phyloP scores from a whole-genome alignment of 2,329 filamentous ascomycete genomes.

The Phialophora tarda region DNA sequence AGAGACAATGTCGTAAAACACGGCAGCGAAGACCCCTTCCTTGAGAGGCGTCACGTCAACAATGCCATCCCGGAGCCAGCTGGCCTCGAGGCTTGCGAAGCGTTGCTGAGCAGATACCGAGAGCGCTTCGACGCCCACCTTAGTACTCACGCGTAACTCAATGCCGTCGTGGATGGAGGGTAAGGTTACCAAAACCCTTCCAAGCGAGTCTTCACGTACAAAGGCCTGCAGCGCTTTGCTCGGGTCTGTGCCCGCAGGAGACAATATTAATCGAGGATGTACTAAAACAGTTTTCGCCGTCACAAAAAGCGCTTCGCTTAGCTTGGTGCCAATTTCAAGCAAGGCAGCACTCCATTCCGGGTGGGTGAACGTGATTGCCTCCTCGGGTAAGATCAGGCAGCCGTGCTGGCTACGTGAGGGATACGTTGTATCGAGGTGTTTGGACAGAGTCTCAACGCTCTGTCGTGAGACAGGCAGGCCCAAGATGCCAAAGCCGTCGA shows the following conservation, averaged over 20 bases:
- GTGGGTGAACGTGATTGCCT: neutral
- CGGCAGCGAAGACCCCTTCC: neutral
- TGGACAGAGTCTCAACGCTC: neutral
- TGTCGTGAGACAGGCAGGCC: neutral
- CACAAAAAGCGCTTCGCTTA: neutral
- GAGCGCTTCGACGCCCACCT: neutral
- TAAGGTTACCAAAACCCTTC: neutral
- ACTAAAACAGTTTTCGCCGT: neutral
- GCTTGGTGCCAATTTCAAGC: neutral
- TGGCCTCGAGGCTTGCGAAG: neutral
- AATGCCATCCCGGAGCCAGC: neutral
- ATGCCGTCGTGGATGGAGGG: neutral
- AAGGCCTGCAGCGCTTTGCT: neutral
- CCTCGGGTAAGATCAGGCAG: neutral
- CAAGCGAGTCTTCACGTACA: neutral
- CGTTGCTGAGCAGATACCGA: neutral
- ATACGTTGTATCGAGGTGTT: neutral
- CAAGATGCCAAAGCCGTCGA: neutral
- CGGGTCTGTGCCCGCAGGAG: neutral
- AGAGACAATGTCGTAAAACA: neutral
- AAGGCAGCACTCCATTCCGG: neutral
- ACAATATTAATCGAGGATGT: neutral
- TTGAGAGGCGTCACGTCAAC: neutral
- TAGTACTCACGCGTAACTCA: neutral
- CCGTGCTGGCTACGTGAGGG: neutral